phyloP scores from a whole-genome alignment of 352 stramenopile species.

The Globisporangium yorkense region DNA sequence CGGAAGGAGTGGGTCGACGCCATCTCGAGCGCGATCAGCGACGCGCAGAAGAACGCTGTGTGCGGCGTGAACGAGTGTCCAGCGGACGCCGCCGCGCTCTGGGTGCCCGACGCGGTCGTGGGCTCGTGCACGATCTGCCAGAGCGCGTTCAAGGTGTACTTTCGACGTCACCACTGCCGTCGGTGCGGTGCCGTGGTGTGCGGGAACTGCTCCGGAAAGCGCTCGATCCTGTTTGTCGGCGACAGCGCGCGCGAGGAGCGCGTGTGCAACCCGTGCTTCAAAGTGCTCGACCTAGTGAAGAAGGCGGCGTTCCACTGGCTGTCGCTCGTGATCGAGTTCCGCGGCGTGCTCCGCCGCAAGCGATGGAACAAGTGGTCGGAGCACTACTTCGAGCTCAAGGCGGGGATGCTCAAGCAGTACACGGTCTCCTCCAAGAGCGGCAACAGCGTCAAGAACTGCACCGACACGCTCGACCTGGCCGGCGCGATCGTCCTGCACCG shows the following conservation, averaged over 20 bases:
- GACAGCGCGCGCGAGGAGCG: slow-evolving; percentile 57
- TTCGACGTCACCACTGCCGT: slow-evolving; percentile 74
- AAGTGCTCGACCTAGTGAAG: slow-evolving; percentile 61
- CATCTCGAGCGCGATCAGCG: slow-evolving; percentile 46
- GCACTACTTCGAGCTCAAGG: slow-evolving; percentile 76
- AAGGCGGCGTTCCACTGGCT: slow-evolving; percentile 63
- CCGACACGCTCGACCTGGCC: slow-evolving; percentile 57
- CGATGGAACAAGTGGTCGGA: slow-evolving; percentile 76
- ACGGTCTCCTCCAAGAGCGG: slow-evolving; percentile 37
- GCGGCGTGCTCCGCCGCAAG: slow-evolving; percentile 62
- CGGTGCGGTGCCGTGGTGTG: slow-evolving; percentile 76
- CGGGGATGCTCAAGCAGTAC: slow-evolving; percentile 73
- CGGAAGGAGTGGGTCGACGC: slow-evolving; percentile 51
- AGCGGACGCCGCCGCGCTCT: slow-evolving; percentile 61
- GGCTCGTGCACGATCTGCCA: slow-evolving; percentile 64
- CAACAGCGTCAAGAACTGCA: slow-evolving; percentile 29
- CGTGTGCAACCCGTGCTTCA: slow-evolving; percentile 66
- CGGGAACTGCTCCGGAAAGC: slow-evolving; percentile 61
- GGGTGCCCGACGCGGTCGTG: slow-evolving; percentile 69
- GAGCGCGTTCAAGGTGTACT: slow-evolving; percentile 66
- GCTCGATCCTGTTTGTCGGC: slow-evolving; percentile 65
- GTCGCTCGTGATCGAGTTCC: slow-evolving; percentile 61
- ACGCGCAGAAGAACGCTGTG: slow-evolving; percentile 30
- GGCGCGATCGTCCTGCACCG: slow-evolving; percentile 81
- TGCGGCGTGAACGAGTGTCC: slow-evolving; percentile 26